Evolutionary conservation across 225 moss, liverwort and hornwort species (phyloP), one percentile per base, ranked within the genome.

Genomic region (Takakia lepidozioides): DNA sequence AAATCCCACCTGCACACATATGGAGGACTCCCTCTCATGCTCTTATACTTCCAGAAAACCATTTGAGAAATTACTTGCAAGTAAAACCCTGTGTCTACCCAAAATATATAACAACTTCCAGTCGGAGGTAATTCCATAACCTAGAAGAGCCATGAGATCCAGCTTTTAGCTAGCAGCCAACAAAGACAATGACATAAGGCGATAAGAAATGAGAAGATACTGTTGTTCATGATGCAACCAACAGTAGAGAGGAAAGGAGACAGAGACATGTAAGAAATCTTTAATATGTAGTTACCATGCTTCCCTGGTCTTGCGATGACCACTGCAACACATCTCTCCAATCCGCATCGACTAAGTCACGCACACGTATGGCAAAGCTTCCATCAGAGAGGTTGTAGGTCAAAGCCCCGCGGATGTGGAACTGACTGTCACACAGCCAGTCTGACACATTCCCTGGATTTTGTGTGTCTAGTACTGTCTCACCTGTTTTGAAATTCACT

Each of bases 401-500:
- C 15, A 90, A 72, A 13, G 86, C 90, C 26, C 72, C 90, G n/a
- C 86, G 80, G 15, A 90, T 46, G 19, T 51, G 61, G 17, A 63
- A 65, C 18, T 75, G 60, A 45, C 89, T 67, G 49, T 90, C 89
- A 58, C 66, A 65, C 17, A 90, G 15, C 89, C 89, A 90, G 20
- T 90, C 89, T 17, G 85, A 76, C 2, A 90, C 75, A 56, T 86
- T 71, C 35, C 89, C 89, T 11, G 85, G 89, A 43, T 90, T 90
- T 43, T 74, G 28, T 20, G 68, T 83, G 22, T 80, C 77, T 15
- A 90, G 50, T 8, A 25, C 25, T 17, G 67, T 15, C 38, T 80
- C 72, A 8, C 83, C 89, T 29, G 77, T 75, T 74, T 77, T 70
- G 19, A 90, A 77, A 47, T 90, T 80, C 62, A 90, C 75, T 52